These are phyloP conservation scores for Wickerhamiella kurtzmanii DNA, from an alignment of 805 yeast genomes.

Conservation along the genomic window DNA sequence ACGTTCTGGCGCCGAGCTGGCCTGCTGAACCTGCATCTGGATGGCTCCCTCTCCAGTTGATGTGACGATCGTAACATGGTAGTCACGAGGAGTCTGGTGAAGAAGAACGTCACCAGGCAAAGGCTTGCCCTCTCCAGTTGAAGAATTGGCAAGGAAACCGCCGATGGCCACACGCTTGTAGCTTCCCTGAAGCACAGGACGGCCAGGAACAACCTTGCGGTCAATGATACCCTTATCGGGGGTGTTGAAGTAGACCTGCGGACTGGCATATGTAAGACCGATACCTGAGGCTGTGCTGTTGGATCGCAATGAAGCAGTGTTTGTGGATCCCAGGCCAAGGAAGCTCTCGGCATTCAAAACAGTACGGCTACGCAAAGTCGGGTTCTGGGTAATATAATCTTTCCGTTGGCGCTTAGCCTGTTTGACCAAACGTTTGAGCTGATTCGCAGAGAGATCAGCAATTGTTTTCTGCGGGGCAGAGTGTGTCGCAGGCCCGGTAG, in stretches of 20 bases:
- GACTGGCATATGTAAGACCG: slow-evolving; percentile 24
- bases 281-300: slow-evolving; percentile 6
- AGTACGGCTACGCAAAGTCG: not conserved
- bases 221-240: slow-evolving; percentile 4
- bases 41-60: not conserved
- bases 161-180: slow-evolving; percentile 17
- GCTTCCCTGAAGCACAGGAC: not conserved
- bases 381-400: slow-evolving; percentile 3
- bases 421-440: slow-evolving; percentile 2
- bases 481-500: slow-evolving; percentile 4
- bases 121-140: not conserved
- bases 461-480: slow-evolving; percentile 14
- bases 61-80: not conserved
- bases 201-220: not conserved
- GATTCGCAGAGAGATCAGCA: slow-evolving; percentile 9
- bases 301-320: not conserved
- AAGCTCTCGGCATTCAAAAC: not conserved
- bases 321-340: slow-evolving; percentile 1
- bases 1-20: not conserved
- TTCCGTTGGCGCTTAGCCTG: slow-evolving; percentile 1
- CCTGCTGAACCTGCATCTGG: not conserved
- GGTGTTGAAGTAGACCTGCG: slow-evolving; percentile 23
- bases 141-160: slow-evolving; percentile 21
- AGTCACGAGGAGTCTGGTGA: not conserved
- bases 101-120: not conserved